A percentile compares a stretch with the other conserved stretches of the same genome.
These are phyloP conservation scores for Hirschioporus abietinus DNA, from an alignment of 768 basidiomycete genomes.

Conservation along the genomic window DNA sequence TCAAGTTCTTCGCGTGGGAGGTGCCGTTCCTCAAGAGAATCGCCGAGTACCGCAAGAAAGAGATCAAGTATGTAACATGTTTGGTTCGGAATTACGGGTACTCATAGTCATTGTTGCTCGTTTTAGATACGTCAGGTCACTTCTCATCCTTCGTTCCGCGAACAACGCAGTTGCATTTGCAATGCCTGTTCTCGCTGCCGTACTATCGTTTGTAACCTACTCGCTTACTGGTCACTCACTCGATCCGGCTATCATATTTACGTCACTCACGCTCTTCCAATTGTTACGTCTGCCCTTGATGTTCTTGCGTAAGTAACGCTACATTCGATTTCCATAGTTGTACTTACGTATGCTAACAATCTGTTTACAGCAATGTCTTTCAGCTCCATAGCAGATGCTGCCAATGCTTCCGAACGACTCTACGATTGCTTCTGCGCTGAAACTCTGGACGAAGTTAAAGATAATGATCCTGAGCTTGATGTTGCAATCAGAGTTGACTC, in stretches of 20 bases:
- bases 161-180: conserved; percentile 66
- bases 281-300: conserved; percentile 77
- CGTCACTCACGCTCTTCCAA: conserved; percentile 82
- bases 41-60: conserved; percentile 60
- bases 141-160: conserved; percentile 61
- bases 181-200: conserved; percentile 74
- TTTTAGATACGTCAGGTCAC: conserved; percentile 54
- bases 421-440: conserved; percentile 84
- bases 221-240: conserved; percentile 64
- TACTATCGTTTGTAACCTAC: conserved; percentile 54
- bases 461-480: conserved; percentile 49
- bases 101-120: conserved; percentile 6
- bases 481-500: conserved; percentile 61
- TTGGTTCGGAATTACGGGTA: background rate
- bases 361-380: conserved; percentile 51
- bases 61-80: conserved; percentile 52
- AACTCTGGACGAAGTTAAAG: conserved; percentile 51
- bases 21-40: conserved; percentile 72
- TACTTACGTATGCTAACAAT: background rate
- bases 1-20: conserved; percentile 93
- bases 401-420: conserved; percentile 73
- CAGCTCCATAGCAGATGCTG: conserved; percentile 78
- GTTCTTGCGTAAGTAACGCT: conserved; percentile 44
- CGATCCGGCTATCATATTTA: conserved; percentile 69
- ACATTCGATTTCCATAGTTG: background rate